Conservation (phyloP, 2,329 filamentous ascomycete genomes). For the Stachybotrys chartarum region DNA sequence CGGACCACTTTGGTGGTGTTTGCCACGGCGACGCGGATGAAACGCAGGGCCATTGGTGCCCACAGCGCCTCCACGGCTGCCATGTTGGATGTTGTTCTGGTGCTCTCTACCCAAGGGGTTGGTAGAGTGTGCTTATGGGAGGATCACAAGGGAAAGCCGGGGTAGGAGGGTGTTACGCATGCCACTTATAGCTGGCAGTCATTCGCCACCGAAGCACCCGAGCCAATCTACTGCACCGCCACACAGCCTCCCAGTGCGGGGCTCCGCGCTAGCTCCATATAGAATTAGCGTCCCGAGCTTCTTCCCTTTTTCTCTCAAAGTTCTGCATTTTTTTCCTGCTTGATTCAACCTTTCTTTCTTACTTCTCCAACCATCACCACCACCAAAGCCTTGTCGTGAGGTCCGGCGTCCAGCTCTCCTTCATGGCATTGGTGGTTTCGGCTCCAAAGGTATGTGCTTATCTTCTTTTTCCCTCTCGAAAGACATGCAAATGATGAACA, state of each 20-base stretch:
- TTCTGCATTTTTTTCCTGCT: slow-evolving; percentile 16
- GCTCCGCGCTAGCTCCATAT: slow-evolving; percentile 1
- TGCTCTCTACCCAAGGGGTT: slow-evolving; percentile 10
- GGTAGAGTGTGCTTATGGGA: slow-evolving; percentile 8
- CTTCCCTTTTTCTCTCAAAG: slow-evolving; percentile 12
- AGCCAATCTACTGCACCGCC: slow-evolving; percentile 25
- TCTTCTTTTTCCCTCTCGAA: slow-evolving; percentile 1
- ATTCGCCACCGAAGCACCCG: slow-evolving; percentile 18
- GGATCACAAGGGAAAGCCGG: slow-evolving; percentile 5
- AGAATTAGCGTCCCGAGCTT: slow-evolving; percentile 18
- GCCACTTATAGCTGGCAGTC: slow-evolving; percentile 12
- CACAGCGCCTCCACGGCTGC: slow-evolving; percentile 49
- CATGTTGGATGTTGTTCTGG: slow-evolving; percentile 34
- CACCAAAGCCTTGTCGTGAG: not conserved
- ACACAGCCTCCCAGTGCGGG: slow-evolving; percentile 20
- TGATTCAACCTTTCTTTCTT: slow-evolving; percentile 6
- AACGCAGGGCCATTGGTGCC: slow-evolving; percentile 48
- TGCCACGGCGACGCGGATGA: slow-evolving; percentile 44
- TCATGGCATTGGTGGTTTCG: slow-evolving; percentile 3
- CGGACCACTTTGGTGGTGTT: slow-evolving; percentile 45
- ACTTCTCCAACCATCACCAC: not conserved
- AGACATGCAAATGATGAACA: slow-evolving; percentile 23
- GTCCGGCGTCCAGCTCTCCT: slow-evolving; percentile 2
- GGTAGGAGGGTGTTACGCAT: slow-evolving; percentile 7
- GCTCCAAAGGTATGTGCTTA: slow-evolving; percentile 13